A percentile compares a stretch with the other conserved stretches of the same genome.
Evolutionary conservation across 225 moss, liverwort and hornwort species (phyloP).

Genomic region (Climacium dendroides): DNA sequence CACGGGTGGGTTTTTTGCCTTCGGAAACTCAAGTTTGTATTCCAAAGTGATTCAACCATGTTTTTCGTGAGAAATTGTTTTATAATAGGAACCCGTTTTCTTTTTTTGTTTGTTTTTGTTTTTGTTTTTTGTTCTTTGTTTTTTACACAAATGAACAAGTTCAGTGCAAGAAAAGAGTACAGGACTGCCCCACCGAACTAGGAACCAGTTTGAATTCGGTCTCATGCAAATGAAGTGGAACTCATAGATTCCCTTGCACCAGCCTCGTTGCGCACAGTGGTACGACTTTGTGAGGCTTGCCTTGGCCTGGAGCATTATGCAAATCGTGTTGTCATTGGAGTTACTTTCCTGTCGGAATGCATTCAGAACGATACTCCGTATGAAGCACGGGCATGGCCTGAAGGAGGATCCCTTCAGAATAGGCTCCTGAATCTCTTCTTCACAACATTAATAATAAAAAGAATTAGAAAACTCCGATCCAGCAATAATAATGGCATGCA

Average conservation of each 20-base stretch:
- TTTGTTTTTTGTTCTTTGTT: no score
- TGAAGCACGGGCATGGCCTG: neutral
- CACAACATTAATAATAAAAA: no score
- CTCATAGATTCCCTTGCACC: neutral
- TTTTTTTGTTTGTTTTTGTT: rapidly evolving
- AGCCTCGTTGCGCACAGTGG: neutral
- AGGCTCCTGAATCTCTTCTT: neutral
- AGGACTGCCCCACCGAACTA: neutral
- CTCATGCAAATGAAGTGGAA: neutral
- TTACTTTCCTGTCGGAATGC: neutral
- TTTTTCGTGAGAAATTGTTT: neutral
- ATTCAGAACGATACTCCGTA: neutral
- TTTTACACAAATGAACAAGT: neutral
- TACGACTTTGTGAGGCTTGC: neutral
- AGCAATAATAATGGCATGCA: neutral
- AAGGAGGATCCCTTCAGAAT: neutral
- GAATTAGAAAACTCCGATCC: neutral
- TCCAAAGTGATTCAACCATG: neutral
- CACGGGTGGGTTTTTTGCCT: neutral
- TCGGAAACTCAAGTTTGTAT: neutral
- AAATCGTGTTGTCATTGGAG: neutral
- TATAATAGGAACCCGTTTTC: neutral
- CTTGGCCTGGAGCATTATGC: neutral
- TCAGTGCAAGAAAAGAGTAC: neutral
- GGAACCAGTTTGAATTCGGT: neutral